Conservation (phyloP, 23 red algal species). For the Gracilaria domingensis region DNA sequence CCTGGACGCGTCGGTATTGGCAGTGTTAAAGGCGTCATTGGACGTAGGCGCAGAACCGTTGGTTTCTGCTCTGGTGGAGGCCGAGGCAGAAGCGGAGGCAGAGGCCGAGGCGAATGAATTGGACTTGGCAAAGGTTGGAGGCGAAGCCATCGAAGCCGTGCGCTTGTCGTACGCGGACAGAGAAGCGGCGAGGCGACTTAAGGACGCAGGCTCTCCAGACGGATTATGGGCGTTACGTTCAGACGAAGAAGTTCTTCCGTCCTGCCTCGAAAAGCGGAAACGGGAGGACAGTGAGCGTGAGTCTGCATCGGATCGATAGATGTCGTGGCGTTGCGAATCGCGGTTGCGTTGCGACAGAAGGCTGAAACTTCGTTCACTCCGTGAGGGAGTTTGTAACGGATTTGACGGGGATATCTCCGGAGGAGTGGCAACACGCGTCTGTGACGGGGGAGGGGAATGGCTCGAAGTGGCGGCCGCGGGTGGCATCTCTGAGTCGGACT, state of each 20-base stretch:
- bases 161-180: conserved; percentile 1
- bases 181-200: conserved; percentile 27
- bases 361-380: conserved; percentile 4
- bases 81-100: background rate
- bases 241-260: background rate
- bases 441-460: conserved; percentile 4
- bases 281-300: conserved; percentile 16
- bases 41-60: conserved; percentile 1
- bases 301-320: background rate
- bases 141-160: conserved; percentile 13
- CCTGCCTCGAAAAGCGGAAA: conserved; percentile 13
- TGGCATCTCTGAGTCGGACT: conserved; percentile 30
- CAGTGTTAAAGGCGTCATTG: conserved; percentile 28
- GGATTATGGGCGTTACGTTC: conserved; percentile 1
- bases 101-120: conserved; percentile 15
- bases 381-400: background rate
- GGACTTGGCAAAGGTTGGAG: conserved; percentile 1
- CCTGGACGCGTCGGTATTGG: conserved; percentile 1
- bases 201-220: background rate
- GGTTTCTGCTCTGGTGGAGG: conserved; percentile 15
- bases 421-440: background rate
- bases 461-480: background rate
- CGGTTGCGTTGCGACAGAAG: conserved; percentile 11
- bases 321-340: background rate
- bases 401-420: background rate